Evolutionary conservation across 306 rosid genomes (phyloP), one percentile per base, ranked within the genome.

Genomic region (Erythrophleum fordii): DNA sequence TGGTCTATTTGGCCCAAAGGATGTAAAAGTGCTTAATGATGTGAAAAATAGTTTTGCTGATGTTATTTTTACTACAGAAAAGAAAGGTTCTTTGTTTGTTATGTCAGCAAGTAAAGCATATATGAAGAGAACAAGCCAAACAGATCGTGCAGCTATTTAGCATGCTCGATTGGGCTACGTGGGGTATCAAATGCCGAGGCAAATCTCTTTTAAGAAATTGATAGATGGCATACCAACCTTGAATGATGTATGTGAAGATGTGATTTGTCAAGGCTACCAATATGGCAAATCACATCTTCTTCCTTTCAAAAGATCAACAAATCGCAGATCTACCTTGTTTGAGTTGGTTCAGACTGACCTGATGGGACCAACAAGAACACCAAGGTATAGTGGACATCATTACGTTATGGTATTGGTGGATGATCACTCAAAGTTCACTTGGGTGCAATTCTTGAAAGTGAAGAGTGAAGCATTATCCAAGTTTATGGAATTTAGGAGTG

Each of bases 351-450:
- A 76, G 35, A 11, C 68, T 16, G 73, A 76, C 20, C 35, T 69
- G 28, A 69, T 82, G 72, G 56, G 78, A 2, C 72, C 78, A 45
- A 76, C 23, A 10, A 49, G 39, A 14, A 71, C 59, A 22, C 65
- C 78, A 8, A 69, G 68, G 0, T 79, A 25, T n/a, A 44, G 4
- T 8, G 56, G 39, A 1, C 3, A 44, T 0, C 49, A 44, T 0
- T 44, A 44, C 6, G 14, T 2, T 8, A 26, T 58, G 56, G 1
- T 67, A 0, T 6, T 83, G 6, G 52, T 67, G 20, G 77, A 56
- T 59, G 68, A 83, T 11, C 45, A 22, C 11, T 53, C 77, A 0
- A 22, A 23, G 18, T 64, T 17, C 17, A 59, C 58, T 10, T 69
- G 77, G 77, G 60, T 79, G 11, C 0, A 44, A 0, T 44, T 44